Percentiles rank a stretch among this genome's conserved stretches.
phyloP scores from a whole-genome alignment of 495 filamentous ascomycete genomes.

The Daldinia vernicosa region DNA sequence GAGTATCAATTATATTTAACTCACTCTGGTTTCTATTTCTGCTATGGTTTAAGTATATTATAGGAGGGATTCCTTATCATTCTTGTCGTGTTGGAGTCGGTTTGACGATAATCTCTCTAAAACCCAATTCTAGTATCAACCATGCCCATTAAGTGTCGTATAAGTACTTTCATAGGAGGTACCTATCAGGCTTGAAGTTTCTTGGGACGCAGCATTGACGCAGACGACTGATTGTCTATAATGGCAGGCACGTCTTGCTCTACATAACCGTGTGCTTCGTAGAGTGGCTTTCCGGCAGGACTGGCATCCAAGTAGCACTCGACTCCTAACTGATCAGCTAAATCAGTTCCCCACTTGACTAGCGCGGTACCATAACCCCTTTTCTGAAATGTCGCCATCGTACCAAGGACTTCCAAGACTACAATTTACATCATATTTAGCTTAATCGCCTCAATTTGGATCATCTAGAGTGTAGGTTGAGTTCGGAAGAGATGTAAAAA shows the following conservation, averaged over 20 bases:
- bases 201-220: constrained; percentile 15
- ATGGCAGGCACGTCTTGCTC: constrained; percentile 20
- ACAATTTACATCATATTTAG: constrained; percentile 1
- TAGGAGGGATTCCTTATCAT: background rate
- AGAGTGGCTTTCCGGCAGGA: constrained; percentile 23
- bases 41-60: background rate
- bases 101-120: background rate
- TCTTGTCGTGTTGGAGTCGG: background rate
- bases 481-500: background rate
- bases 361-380: constrained; percentile 52
- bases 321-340: constrained; percentile 51
- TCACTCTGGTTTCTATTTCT: background rate
- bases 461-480: background rate
- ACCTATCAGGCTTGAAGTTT: background rate
- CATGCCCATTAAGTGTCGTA: background rate
- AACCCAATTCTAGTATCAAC: background rate
- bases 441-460: background rate
- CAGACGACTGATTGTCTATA: constrained; percentile 2
- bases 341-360: constrained; percentile 52
- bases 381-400: constrained; percentile 50
- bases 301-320: constrained; percentile 35
- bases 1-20: background rate
- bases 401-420: constrained; percentile 52
- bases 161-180: background rate
- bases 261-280: constrained; percentile 25